phyloP scores from a whole-genome alignment of 768 basidiomycete genomes.

The Lactifluus volemus region DNA sequence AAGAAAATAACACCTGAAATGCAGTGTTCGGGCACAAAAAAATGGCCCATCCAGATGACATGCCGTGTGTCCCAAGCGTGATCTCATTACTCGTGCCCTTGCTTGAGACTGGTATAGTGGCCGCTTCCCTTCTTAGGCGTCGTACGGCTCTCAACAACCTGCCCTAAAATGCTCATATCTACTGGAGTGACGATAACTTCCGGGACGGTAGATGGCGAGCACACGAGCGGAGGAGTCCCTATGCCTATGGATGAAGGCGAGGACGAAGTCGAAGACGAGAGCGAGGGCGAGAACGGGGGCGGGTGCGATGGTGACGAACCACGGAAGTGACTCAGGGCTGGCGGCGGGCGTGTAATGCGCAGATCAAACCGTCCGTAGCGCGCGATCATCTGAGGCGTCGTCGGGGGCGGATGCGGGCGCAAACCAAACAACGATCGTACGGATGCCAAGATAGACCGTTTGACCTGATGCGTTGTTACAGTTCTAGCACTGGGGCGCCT shows the following conservation, averaged over 20 bases:
- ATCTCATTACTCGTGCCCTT: not conserved
- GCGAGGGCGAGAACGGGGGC: not conserved
- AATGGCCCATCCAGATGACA: not conserved
- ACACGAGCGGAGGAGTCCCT: not conserved
- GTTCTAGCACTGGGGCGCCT: not conserved
- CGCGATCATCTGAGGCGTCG: constrained; percentile 7
- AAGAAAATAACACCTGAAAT: not conserved
- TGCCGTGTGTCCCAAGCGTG: too few relatives aligned
- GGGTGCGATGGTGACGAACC: not conserved
- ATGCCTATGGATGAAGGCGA: not conserved
- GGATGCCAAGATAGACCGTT: not conserved
- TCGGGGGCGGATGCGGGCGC: not conserved
- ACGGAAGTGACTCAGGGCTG: constrained; percentile 5
- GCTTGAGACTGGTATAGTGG: not conserved
- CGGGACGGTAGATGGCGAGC: not conserved
- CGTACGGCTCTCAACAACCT: constrained; percentile 6
- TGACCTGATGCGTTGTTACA: not conserved
- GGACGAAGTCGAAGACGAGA: not conserved
- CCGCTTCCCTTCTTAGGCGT: constrained; percentile 9
- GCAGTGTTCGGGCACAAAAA: not conserved
- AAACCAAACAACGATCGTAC: constrained; percentile 5
- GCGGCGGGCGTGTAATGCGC: constrained; percentile 10
- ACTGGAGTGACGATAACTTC: constrained; percentile 6
- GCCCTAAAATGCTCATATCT: not conserved
- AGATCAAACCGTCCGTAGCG: constrained; percentile 5